A percentile compares a stretch with the other conserved stretches of the same genome.
Evolutionary conservation across 1,284 basidiomycete genomes (phyloP).

Genomic region (Cryptococcus hybrid): DNA sequence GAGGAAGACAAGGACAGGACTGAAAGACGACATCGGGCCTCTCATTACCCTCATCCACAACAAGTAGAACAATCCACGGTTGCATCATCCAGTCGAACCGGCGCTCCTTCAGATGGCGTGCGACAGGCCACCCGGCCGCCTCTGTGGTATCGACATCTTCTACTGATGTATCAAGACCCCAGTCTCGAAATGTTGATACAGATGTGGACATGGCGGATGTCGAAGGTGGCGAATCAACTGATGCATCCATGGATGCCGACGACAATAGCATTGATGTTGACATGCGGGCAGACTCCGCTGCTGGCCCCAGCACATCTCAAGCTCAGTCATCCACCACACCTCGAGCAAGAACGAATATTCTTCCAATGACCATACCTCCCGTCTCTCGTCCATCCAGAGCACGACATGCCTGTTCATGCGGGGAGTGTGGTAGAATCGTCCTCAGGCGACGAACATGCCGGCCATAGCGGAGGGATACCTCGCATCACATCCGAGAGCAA

Average conservation of each 20-base stretch:
- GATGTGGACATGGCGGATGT: constrained; percentile 45
- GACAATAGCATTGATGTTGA: constrained; percentile 35
- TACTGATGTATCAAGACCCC: background rate
- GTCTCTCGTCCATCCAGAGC: constrained; percentile 31
- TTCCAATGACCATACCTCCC: constrained; percentile 34
- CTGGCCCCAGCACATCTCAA: background rate
- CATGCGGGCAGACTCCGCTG: background rate
- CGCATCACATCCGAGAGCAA: constrained; percentile 40
- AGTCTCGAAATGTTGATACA: constrained; percentile 22
- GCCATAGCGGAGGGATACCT: constrained; percentile 17
- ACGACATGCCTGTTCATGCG: constrained; percentile 9
- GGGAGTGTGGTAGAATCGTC: constrained; percentile 10
- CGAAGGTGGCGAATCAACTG: constrained; percentile 40
- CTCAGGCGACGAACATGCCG: constrained; percentile 25
- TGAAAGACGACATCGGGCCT: background rate
- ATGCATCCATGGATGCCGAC: constrained; percentile 25
- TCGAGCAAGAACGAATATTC: constrained; percentile 29
- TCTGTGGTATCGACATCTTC: too few relatives aligned
- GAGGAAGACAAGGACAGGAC: background rate
- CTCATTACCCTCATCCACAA: background rate
- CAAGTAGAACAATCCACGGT: background rate
- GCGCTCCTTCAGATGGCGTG: too few relatives aligned
- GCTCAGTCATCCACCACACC: constrained; percentile 37
- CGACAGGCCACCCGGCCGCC: too few relatives aligned
- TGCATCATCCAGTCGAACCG: too few relatives aligned